phyloP scores from a whole-genome alignment of 495 filamentous ascomycete species.

The Daldinia grandis region DNA sequence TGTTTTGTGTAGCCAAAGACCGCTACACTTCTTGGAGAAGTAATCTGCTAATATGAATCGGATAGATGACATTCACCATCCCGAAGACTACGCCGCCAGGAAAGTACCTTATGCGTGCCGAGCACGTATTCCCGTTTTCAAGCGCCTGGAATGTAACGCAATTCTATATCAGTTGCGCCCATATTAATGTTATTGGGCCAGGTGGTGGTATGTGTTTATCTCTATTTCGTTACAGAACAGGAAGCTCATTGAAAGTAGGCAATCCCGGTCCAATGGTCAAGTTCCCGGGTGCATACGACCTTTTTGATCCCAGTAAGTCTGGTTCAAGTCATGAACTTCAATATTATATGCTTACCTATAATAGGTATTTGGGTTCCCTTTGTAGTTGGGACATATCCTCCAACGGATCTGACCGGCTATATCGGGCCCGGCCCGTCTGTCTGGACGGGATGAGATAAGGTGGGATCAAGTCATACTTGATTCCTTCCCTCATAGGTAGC shows the following conservation, averaged over 20 bases:
- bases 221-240: background rate
- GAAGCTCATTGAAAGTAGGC: background rate
- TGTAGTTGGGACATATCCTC: background rate
- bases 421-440: background rate
- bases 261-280: background rate
- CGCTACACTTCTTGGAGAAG: background rate
- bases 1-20: background rate
- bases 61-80: constrained; percentile 5
- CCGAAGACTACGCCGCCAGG: constrained; percentile 1
- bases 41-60: background rate
- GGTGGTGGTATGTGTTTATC: background rate
- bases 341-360: background rate
- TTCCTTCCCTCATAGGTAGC: background rate
- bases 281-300: background rate
- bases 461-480: background rate
- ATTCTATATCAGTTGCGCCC: background rate
- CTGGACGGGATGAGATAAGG: background rate
- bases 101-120: constrained; percentile 2
- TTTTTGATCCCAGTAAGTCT: background rate
- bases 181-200: background rate
- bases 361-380: background rate
- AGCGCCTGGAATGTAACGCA: background rate
- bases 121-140: background rate
- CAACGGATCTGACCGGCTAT: background rate
- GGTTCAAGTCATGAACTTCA: background rate